Base-by-base conservation (phyloP, 495 filamentous ascomycete genomes). In the Trichocladium uniseriatum region DNA sequence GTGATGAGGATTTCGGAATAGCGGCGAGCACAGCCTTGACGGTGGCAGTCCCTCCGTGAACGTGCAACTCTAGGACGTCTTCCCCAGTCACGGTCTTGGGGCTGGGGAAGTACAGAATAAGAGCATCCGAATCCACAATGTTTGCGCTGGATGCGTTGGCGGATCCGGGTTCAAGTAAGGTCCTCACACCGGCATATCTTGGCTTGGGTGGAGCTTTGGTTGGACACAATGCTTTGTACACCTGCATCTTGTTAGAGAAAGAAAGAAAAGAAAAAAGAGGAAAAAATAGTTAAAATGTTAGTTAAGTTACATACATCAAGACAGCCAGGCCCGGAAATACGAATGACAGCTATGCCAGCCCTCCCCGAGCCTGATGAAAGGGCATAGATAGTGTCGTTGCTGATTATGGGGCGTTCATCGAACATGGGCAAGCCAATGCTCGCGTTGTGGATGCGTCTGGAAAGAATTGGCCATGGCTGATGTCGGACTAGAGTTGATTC, bases 21-120 rank as follows among this genome's bases (percentile, higher is more conserved):
- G 88, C 89, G 7, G 73, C 63, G 1, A 98, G 75, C 0, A 95
- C 86, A 6, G 94, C 84, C 57, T 84, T 86, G 45, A 94, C 81
- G 22, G 90, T 85, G 6, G 92, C 94, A 0, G 81, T 75, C 0
- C 92, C 91, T n/a, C 92, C 92, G 57, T 98, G 92, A 29, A 96
- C 76, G 58, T 98, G 92, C 2, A 98, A 68, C 61, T 98, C 92
- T 16, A 98, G 76, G 1, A 96, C 75, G 56, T 95, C 87, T 63
- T 97, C 89, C 16, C 92, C 92, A 0, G 92, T 98, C 19, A 84
- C 87, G 0, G 89, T 92, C 39, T 80, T 76, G 0, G 94, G 91
- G 1, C 70, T 74, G 0, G 89, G 86, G 59, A 97, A 95, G 67
- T 83, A 88, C n/a, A 98, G 76, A 16, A 95, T 78, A 1, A 98